Evolutionary conservation across 2,329 filamentous ascomycete genomes (phyloP), one percentile per base, ranked within the genome.

Genomic region (Clonostachys byssicola): DNA sequence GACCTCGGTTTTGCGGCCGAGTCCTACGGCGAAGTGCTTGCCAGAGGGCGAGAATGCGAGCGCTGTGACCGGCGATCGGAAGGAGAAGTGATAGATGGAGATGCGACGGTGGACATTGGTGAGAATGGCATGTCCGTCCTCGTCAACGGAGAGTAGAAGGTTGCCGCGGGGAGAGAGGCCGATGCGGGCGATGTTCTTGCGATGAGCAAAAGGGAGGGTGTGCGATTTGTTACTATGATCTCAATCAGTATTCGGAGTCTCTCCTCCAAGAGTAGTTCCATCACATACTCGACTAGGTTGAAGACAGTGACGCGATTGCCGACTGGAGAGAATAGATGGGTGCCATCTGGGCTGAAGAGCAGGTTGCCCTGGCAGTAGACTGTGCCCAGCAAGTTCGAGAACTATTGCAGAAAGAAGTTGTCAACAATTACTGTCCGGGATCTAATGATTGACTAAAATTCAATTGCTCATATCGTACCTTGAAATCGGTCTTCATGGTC

Each of bases 401-500:
- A 99, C 92, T 96, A 30, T 30, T 30, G 3, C 9, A 30, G 23
- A 61, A 42, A n/a, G 20, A n/a, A 13, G 39, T 41, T 14, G 35
- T 47, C 12, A 53, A 23, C 20, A n/a, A 43, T 10, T 43, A n/a
- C 17, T 41, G 34, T 30, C 6, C 23, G 23, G 9, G 10, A 30
- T 30, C 6, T 1, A 4, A 16, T 48, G 42, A 38, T 23, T 20
- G 36, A 17, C 42, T 10, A 9, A 13, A 12, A n/a, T 18, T 43
- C 10, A 10, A 38, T 7, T 3, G 36, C 14, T n/a, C 14, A 18
- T n/a, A 12, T 39, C 68, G 53, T 71, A 95, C 92, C 84, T 94
- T 95, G 70, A 97, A 99, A 72, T 97, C 92, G 56, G 92, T 97
- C 88, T 97, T 99, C 94, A 99, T 99, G 66, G 70, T 83, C 65